Conservation (phyloP, 345 rosid genomes). For the Gynandropsis gynandra region DNA sequence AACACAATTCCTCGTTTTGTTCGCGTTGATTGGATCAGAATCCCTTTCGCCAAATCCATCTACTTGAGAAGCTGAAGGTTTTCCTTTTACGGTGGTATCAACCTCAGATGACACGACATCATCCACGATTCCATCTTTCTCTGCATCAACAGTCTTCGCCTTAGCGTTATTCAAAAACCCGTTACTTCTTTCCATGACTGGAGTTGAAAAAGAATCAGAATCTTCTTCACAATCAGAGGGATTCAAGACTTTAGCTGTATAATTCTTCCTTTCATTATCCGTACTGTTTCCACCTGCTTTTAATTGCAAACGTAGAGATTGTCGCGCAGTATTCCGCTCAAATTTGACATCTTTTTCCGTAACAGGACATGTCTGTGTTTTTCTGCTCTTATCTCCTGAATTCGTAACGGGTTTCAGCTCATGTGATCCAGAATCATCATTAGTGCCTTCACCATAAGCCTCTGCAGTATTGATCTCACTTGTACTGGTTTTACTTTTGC, state of each 20-base stretch:
- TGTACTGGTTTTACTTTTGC: slow-evolving; percentile 6
- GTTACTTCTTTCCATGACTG: slow-evolving; percentile 10
- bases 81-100: not conserved
- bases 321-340: not conserved
- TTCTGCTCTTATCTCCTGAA: too few species aligned
- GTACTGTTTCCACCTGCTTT: not conserved
- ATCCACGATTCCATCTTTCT: not conserved
- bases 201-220: not conserved
- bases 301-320: slow-evolving; percentile 12
- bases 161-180: slow-evolving; percentile 6
- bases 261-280: not conserved
- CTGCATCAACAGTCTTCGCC: slow-evolving; percentile 4
- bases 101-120: slow-evolving; percentile 14
- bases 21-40: slow-evolving; percentile 2
- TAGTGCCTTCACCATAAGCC: not conserved
- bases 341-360: not conserved
- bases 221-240: not conserved
- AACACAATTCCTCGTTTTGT: slow-evolving; percentile 5
- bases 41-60: slow-evolving; percentile 18
- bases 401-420: too few species aligned
- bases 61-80: slow-evolving; percentile 7
- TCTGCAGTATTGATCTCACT: not conserved
- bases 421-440: slow-evolving; percentile 3
- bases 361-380: too few species aligned
- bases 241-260: not conserved